Evolutionary conservation across 208 protist species (phyloP).

Genomic region (Lotmaria passim): DNA sequence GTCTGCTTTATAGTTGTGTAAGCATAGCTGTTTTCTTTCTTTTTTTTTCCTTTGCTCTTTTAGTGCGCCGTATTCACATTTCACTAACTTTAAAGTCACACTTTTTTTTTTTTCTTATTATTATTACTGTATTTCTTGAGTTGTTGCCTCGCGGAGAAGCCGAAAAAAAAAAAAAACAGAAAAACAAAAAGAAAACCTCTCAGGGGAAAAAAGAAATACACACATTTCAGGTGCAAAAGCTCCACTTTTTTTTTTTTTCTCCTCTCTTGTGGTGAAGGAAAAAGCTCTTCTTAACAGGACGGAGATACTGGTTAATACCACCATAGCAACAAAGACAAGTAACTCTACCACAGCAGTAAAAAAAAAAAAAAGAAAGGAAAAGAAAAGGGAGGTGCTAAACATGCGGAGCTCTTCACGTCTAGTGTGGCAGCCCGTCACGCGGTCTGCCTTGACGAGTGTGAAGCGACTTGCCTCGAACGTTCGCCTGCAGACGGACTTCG

Average conservation of each 20-base stretch:
- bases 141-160: neutral
- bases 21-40: too few species aligned
- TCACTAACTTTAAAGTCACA: too few species aligned
- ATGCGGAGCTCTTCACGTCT: conserved; percentile 56
- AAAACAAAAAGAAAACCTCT: neutral
- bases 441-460: conserved; percentile 15
- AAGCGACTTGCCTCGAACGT: conserved; percentile 41
- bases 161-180: neutral
- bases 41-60: conserved; percentile 27
- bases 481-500: conserved; percentile 75
- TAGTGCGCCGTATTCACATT: neutral
- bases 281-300: too few species aligned
- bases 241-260: neutral
- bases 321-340: neutral
- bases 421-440: conserved; percentile 59
- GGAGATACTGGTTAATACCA: too few species aligned
- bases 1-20: neutral
- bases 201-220: too few species aligned
- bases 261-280: neutral
- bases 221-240: neutral
- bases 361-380: neutral
- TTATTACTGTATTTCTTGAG: neutral
- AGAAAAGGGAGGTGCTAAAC: neutral
- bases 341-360: neutral
- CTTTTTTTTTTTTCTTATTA: conserved; percentile 1